Percentiles rank a stretch among this genome's conserved stretches.
Conservation (phyloP, 495 filamentous ascomycete genomes). For the Chaetomium cochliodes region DNA sequence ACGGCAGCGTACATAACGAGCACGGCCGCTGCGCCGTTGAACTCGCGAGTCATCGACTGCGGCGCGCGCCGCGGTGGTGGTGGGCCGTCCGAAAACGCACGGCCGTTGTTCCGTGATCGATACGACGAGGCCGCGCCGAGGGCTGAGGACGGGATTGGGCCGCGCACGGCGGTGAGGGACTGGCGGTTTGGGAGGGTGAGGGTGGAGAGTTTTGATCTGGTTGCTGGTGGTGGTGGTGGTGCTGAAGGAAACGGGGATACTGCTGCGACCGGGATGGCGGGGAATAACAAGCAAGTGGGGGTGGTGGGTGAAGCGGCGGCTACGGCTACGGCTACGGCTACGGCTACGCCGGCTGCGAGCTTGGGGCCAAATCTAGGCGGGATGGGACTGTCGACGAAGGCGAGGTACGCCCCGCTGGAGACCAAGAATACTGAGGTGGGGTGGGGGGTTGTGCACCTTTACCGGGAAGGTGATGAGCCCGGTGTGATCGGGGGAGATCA, state of each 20-base stretch:
- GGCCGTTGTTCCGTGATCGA: slow-evolving; percentile 34
- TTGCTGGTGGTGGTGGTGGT: too few species aligned
- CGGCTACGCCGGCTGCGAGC: slow-evolving; percentile 41
- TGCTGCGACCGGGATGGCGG: too few species aligned
- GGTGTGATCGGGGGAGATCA: slow-evolving; percentile 35
- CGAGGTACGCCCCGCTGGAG: slow-evolving; percentile 71
- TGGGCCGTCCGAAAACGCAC: slow-evolving; percentile 29
- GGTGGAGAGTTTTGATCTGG: slow-evolving; percentile 47
- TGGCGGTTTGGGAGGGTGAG: slow-evolving; percentile 49
- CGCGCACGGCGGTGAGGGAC: slow-evolving; percentile 42
- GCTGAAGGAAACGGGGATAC: background rate
- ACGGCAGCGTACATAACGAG: background rate
- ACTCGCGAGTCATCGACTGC: slow-evolving; percentile 44
- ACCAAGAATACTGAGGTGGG: slow-evolving; percentile 77
- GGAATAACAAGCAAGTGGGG: background rate
- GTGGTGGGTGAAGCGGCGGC: background rate
- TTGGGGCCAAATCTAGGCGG: slow-evolving; percentile 47
- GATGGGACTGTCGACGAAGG: slow-evolving; percentile 59
- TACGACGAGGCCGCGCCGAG: slow-evolving; percentile 24
- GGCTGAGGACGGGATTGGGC: slow-evolving; percentile 38
- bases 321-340: background rate
- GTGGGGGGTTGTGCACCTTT: slow-evolving; percentile 92
- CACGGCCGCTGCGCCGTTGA: background rate
- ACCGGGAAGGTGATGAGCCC: slow-evolving; percentile 73
- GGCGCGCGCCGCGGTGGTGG: slow-evolving; percentile 37